Conservation (phyloP, 2,329 filamentous ascomycete genomes). For the Botryotinia narcissicola region DNA sequence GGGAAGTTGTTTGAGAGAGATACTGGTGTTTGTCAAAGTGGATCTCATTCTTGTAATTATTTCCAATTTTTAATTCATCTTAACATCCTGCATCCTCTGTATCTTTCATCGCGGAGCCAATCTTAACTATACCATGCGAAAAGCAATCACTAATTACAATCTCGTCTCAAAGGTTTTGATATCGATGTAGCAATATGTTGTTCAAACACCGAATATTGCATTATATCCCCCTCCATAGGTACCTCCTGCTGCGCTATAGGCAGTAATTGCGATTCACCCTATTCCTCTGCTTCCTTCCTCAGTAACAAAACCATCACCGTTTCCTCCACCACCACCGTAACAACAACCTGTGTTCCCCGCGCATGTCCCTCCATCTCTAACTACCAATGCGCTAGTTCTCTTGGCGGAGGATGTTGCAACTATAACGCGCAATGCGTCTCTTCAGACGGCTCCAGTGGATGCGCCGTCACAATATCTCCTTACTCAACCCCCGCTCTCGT, state of each 20-base stretch:
- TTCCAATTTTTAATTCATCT: background rate
- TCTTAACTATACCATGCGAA: background rate
- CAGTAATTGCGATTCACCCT: conserved; percentile 44
- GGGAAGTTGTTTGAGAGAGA: conserved; percentile 24
- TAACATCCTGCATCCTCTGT: background rate
- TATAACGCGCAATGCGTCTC: conserved; percentile 46
- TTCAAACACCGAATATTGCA: conserved; percentile 47
- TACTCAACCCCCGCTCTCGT: conserved; percentile 32
- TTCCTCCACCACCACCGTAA: conserved; percentile 23
- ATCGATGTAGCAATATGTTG: conserved; percentile 44
- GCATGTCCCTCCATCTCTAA: conserved; percentile 35
- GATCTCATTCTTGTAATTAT: conserved; percentile 33
- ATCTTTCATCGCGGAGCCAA: background rate
- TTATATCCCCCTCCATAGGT: conserved; percentile 40
- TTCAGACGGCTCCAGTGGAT: conserved; percentile 38
- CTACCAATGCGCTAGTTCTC: conserved; percentile 39
- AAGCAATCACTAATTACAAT: background rate
- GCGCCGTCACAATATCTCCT: background rate
- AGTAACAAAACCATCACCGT: conserved; percentile 36
- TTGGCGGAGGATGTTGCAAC: conserved; percentile 46
- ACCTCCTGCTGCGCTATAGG: conserved; percentile 45
- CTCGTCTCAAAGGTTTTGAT: conserved; percentile 42
- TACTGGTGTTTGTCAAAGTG: conserved; percentile 25
- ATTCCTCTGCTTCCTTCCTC: conserved; percentile 35
- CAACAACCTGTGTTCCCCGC: conserved; percentile 38